These are phyloP conservation scores for Suhomyces bokatorum DNA, from an alignment of 1,139 yeast genomes.

Conservation along the genomic window DNA sequence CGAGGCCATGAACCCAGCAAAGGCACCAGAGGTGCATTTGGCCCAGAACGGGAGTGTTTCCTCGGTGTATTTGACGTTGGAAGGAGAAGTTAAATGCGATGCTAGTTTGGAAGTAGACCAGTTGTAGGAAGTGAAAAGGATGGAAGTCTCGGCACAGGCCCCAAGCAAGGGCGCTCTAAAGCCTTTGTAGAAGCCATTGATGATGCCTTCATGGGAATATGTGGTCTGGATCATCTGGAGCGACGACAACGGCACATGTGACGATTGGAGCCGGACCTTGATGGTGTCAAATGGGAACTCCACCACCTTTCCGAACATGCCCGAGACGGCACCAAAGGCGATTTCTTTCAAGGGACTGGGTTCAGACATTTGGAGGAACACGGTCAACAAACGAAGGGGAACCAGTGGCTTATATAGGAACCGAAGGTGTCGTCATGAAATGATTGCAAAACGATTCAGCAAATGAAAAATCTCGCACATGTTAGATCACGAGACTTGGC, in stretches of 20 bases:
- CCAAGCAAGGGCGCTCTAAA: constrained; percentile 80
- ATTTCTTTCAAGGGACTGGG: constrained; percentile 38
- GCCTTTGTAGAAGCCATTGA: constrained; percentile 56
- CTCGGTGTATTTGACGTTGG: constrained; percentile 7
- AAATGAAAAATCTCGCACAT: constrained; percentile 8
- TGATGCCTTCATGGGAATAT: constrained; percentile 62
- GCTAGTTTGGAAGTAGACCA: constrained; percentile 36
- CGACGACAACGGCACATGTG: constrained; percentile 51
- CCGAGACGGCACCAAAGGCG: constrained; percentile 58
- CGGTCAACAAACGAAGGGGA: background rate
- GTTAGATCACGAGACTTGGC: background rate
- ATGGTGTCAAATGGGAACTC: constrained; percentile 94
- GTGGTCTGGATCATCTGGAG: constrained; percentile 62
- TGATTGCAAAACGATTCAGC: constrained; percentile 3
- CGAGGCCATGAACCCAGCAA: constrained; percentile 82
- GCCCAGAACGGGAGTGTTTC: constrained; percentile 36
- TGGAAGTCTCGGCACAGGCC: constrained; percentile 83
- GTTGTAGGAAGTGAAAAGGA: constrained; percentile 64
- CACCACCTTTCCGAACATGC: constrained; percentile 78
- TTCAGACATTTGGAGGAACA: constrained; percentile 1
- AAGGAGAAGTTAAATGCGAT: constrained; percentile 4
- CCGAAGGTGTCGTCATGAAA: background rate
- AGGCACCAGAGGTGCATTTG: constrained; percentile 66
- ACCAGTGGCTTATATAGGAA: background rate
- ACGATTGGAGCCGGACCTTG: constrained; percentile 84